phyloP scores from a whole-genome alignment of 106 monocot species.

The Allium cepa region DNA sequence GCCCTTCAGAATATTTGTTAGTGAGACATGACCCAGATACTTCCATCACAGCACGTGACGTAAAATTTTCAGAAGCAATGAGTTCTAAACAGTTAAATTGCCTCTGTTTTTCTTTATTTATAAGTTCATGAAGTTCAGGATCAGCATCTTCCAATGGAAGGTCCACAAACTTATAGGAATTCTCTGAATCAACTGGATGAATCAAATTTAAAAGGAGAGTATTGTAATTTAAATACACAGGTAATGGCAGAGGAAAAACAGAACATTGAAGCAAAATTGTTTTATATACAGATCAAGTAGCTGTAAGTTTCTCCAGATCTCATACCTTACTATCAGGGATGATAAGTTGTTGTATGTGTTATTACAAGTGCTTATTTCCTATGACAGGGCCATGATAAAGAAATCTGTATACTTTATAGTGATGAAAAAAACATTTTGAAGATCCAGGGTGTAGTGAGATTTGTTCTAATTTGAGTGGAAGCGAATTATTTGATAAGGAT shows the following conservation, averaged over 20 bases:
- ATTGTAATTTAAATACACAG: neutral
- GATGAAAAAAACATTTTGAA: too few relatives aligned
- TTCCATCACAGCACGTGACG: constrained; percentile 43
- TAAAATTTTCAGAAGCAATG: constrained; percentile 41
- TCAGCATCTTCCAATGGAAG: constrained; percentile 20
- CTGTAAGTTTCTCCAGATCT: neutral
- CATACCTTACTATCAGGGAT: too few relatives aligned
- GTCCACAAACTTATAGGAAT: neutral
- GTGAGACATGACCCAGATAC: constrained; percentile 40
- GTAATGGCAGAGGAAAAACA: neutral
- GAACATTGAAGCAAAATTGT: neutral
- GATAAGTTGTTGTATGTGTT: too few relatives aligned
- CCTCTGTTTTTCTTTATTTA: constrained; percentile 23
- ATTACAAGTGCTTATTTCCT: too few relatives aligned
- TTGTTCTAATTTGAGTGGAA: too few relatives aligned
- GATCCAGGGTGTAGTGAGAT: too few relatives aligned
- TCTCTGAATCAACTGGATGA: constrained; percentile 2
- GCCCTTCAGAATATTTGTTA: constrained; percentile 38
- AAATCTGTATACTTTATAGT: too few relatives aligned
- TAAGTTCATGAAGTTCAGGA: constrained; percentile 24
- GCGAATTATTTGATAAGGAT: too few relatives aligned
- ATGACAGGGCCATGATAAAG: too few relatives aligned
- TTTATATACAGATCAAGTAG: neutral
- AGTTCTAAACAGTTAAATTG: constrained; percentile 33
- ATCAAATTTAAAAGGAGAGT: neutral